A percentile compares a stretch with the other conserved stretches of the same genome.
phyloP scores from a whole-genome alignment of 768 basidiomycete species.

The Pleurotus citrinopileatus region DNA sequence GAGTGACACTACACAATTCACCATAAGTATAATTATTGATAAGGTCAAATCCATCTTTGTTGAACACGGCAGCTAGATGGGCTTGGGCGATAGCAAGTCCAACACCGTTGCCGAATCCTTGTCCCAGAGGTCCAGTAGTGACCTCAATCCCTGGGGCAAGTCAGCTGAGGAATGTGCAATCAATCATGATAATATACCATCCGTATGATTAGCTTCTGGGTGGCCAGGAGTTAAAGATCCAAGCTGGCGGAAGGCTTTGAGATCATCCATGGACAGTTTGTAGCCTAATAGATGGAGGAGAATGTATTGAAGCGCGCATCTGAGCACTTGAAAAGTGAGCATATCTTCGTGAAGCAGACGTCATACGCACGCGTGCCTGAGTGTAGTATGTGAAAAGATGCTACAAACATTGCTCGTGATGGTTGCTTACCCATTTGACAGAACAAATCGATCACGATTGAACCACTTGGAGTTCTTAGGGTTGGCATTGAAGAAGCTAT shows the following conservation, averaged over 20 bases:
- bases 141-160: conserved; percentile 68
- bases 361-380: conserved; percentile 72
- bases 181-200: conserved; percentile 27
- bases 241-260: conserved; percentile 90
- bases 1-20: conserved; percentile 23
- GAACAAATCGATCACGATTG: conserved; percentile 95
- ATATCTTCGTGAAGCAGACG: background rate
- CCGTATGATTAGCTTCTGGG: conserved; percentile 69
- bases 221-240: conserved; percentile 92
- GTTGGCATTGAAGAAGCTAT: conserved; percentile 84
- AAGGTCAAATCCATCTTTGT: conserved; percentile 79
- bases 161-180: conserved; percentile 8
- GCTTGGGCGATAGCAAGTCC: conserved; percentile 93
- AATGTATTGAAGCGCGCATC: conserved; percentile 92
- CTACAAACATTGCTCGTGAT: too few relatives aligned
- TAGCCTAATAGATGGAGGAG: conserved; percentile 90
- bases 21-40: conserved; percentile 90
- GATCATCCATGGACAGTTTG: conserved; percentile 88
- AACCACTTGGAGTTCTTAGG: conserved; percentile 90
- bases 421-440: conserved; percentile 94
- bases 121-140: conserved; percentile 94
- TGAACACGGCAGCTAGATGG: conserved; percentile 86
- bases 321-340: conserved; percentile 26
- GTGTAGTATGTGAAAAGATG: too few relatives aligned
- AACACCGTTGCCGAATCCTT: conserved; percentile 91